phyloP scores from a whole-genome alignment of 2,329 filamentous ascomycete genomes.

The Exophiala phaeomuriformis region DNA sequence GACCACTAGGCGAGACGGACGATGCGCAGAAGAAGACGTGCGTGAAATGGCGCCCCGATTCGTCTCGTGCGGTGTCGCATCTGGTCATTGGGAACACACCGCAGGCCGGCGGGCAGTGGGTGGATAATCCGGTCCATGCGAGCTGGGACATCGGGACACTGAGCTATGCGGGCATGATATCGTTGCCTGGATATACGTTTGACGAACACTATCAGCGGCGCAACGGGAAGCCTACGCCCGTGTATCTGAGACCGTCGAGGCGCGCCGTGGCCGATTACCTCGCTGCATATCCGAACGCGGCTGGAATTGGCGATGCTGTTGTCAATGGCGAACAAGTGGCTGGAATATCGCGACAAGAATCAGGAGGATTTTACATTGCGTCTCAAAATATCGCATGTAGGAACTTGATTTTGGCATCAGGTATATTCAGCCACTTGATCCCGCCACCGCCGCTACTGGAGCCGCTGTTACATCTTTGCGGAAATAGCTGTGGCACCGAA shows the following conservation, averaged over 20 bases:
- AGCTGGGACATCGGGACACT: conserved; percentile 53
- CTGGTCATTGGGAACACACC: conserved; percentile 47
- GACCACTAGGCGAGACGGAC: conserved; percentile 53
- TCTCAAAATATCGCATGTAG: conserved; percentile 49
- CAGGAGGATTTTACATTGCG: conserved; percentile 43
- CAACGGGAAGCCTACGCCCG: conserved; percentile 39
- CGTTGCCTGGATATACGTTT: conserved; percentile 53
- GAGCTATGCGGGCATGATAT: conserved; percentile 57
- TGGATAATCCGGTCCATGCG: conserved; percentile 45
- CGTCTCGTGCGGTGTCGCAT: conserved; percentile 47
- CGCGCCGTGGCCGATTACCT: conserved; percentile 51
- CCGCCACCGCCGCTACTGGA: conserved; percentile 44
- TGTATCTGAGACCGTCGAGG: conserved; percentile 50
- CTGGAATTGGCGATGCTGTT: conserved; percentile 45
- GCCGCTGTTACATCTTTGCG: conserved; percentile 36
- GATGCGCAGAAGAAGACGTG: conserved; percentile 45
- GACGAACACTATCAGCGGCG: conserved; percentile 44
- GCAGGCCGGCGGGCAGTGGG: conserved; percentile 54
- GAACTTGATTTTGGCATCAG: conserved; percentile 52
- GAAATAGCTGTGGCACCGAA: neutral
- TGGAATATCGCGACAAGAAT: conserved; percentile 38
- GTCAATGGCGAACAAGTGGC: conserved; percentile 38
- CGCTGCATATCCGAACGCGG: conserved; percentile 47
- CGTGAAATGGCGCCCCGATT: conserved; percentile 48
- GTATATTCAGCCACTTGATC: conserved; percentile 51